Conservation (phyloP, 2,329 filamentous ascomycete species). For the Phialophora verrucosa region DNA sequence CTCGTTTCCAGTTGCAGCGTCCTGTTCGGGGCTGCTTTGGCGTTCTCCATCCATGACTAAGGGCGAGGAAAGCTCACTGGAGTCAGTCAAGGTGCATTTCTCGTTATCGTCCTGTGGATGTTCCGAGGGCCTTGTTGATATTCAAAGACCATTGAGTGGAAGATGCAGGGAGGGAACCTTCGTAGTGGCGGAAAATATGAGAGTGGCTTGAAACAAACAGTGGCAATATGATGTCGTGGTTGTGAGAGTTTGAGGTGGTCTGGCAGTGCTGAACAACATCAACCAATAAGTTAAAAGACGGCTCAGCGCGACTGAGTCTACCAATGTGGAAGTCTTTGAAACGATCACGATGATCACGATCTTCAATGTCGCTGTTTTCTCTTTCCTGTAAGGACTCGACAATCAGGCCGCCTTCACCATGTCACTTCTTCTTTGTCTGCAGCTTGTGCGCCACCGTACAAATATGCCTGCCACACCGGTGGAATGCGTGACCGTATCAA, state of each 20-base stretch:
- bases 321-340: background rate
- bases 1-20: background rate
- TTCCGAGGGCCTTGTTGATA: background rate
- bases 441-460: background rate
- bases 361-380: background rate
- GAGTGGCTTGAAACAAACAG: background rate
- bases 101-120: background rate
- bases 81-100: background rate
- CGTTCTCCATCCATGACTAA: slow-evolving; percentile 17
- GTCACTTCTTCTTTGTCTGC: slow-evolving; percentile 2
- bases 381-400: background rate
- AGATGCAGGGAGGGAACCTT: background rate
- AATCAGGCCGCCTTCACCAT: background rate
- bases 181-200: background rate
- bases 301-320: background rate
- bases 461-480: background rate
- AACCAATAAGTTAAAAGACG: background rate
- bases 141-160: background rate
- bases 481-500: background rate
- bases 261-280: background rate
- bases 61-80: background rate
- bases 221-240: slow-evolving; percentile 4
- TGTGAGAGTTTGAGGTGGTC: background rate
- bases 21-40: background rate
- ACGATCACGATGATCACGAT: background rate